Base-by-base conservation (phyloP, 2,329 filamentous ascomycete genomes). In the Ceratocystiopsis sp. region DNA sequence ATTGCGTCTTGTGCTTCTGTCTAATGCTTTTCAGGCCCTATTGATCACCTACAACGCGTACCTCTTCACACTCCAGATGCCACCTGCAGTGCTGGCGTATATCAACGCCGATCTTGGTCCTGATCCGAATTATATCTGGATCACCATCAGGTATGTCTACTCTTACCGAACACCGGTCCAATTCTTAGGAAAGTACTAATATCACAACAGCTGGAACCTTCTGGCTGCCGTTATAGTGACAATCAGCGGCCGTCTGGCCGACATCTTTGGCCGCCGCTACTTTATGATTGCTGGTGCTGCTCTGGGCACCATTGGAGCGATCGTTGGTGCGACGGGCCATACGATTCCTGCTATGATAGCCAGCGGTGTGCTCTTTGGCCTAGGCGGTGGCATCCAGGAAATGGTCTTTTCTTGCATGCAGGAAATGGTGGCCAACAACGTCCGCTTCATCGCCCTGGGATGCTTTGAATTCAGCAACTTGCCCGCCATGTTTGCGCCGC, bases 291-390 rank as follows among this genome's bases (percentile, higher is more conserved):
- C 53, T 6, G 61, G 60, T 2, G 55, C 57, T 9, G 34, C 52
- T 14, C 49, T 57, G 3, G 52, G 55, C 7, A 53, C 60, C 9
- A 50, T 62, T n/a, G 60, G 60, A 7, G 56, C 55, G 32, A 54
- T 63, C 21, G 53, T 64, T 6, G 58, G 59, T 9, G 60, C 60
- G 0, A 63, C 58, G 0, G 59, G 57, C 11, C 52, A 59, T 40
- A 53, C 45, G 35, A 62, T 64, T 43, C 53, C 54, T 12, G 57
- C 59, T 38, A 61, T 62, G 58, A 63, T 64, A 40, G 55, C 54
- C 5, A 55, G 55, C 32, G 59, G 59, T 17, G 55, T 57, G 21
- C 50, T 63, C 21, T 62, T 64, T 43, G 60, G 61, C 12, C 52
- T 56, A 13, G 60, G 59, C 2, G 57, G 56, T 12, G 60, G 60